Percentiles rank a stretch among this genome's conserved stretches.
Evolutionary conservation across 352 stramenopile species (phyloP).

Genomic region (Pythium vanterpoolii): DNA sequence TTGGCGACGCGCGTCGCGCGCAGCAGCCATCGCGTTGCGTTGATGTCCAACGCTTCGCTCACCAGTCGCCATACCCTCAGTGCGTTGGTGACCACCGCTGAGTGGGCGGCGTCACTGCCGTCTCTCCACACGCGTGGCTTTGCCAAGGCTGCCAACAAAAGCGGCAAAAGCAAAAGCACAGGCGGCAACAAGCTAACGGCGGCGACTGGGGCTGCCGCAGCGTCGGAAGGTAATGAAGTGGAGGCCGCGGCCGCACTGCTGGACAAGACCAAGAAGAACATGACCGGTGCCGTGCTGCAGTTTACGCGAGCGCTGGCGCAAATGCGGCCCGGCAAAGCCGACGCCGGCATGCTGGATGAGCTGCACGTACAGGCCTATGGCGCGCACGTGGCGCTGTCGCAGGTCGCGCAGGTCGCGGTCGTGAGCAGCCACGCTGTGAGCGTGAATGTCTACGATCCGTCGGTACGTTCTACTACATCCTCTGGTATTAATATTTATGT

Average conservation of each 20-base stretch:
- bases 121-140: constrained; percentile 38
- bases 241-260: constrained; percentile 30
- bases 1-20: constrained; percentile 7
- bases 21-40: background rate
- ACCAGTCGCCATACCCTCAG: background rate
- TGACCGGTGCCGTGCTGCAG: constrained; percentile 72
- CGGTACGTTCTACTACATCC: too few relatives aligned
- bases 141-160: constrained; percentile 59
- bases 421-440: constrained; percentile 57
- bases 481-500: background rate
- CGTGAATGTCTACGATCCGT: constrained; percentile 78
- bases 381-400: constrained; percentile 67
- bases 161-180: constrained; percentile 36
- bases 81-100: background rate
- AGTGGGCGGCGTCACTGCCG: too few relatives aligned
- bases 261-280: constrained; percentile 74
- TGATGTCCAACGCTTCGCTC: background rate
- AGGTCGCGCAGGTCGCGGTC: constrained; percentile 77
- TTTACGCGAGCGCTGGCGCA: constrained; percentile 69
- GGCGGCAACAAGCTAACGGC: constrained; percentile 27
- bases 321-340: constrained; percentile 76
- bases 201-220: background rate
- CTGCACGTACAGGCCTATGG: constrained; percentile 80
- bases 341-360: constrained; percentile 81
- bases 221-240: constrained; percentile 11